Base-by-base conservation (phyloP, 2,329 filamentous ascomycete species). In the Gliomastix tumulicola region DNA sequence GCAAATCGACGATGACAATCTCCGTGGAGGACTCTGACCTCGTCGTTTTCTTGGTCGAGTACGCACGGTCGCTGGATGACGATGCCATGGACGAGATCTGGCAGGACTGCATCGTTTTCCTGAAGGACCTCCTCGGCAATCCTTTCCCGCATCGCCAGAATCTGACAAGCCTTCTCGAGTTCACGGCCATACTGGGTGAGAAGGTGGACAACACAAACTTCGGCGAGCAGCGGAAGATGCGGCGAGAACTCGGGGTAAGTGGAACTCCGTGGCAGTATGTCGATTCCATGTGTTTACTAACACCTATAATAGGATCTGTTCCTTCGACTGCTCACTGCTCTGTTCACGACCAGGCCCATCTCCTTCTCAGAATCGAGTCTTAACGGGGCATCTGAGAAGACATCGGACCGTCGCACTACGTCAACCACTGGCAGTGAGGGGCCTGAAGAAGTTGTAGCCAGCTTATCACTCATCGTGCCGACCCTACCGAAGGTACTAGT, bases 181-280 rank as follows among this genome's bases (percentile, higher is more conserved):
- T 97, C 51, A 84, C 88, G 1, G 84, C 86, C 2, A 85, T 94
- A 27, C 66, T 98, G 25, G 90, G 92, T 2, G 84, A 92, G 55
- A 98, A 98, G 66, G 84, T 97, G 34, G 89, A 96, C 57, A 96
- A 98, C 49, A 98, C 90, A 11, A 96, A 89, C 49, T 97, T 96
- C 60, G 90, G 90, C 22, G 90, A 97, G 62, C 87, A 96, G 61
- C 76, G 81, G 35, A 88, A 84, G 58, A 95, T 96, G 88, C 79
- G 89, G 42, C 78, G 84, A 54, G 90, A 97, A 41, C 68, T 97
- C 15, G 86, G 86, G 18, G 87, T 90, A 69, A 60, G 84, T 74
- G 10, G 28, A n/a, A n/a, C n/a, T n/a, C n/a, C n/a, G n/a, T n/a
- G n/a, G n/a, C n/a, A n/a, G n/a, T 19, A 7, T 23, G 30, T 33